Conservation (phyloP, 768 basidiomycete species). For the Boletellus emodensis region DNA sequence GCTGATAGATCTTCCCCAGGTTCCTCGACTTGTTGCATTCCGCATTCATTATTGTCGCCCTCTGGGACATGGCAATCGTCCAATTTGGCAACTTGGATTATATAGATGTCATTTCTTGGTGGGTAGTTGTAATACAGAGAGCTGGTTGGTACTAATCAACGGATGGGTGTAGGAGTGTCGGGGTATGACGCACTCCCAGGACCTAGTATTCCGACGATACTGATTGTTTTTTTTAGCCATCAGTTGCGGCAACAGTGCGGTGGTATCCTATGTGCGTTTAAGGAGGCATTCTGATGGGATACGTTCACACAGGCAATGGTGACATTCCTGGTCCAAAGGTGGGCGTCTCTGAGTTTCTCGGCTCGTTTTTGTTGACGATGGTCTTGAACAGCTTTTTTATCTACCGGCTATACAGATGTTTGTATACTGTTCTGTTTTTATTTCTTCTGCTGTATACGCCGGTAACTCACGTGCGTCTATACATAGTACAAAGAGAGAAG, state of each 20-base stretch:
- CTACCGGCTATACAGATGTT: conserved; percentile 24
- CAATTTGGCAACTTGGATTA: conserved; percentile 14
- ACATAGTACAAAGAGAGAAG: conserved; percentile 13
- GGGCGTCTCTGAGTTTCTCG: neutral
- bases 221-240: conserved; percentile 10
- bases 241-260: conserved; percentile 21
- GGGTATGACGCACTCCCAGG: conserved; percentile 12
- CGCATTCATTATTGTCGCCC: conserved; percentile 14
- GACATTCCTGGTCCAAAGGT: conserved; percentile 25
- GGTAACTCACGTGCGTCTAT: neutral
- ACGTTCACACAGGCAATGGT: conserved; percentile 15
- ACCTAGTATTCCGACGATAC: neutral
- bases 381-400: conserved; percentile 18
- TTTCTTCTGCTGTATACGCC: neutral
- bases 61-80: conserved; percentile 24
- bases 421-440: neutral
- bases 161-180: conserved; percentile 18
- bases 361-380: neutral
- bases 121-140: neutral
- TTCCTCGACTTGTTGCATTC: conserved; percentile 25
- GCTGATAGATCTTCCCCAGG: conserved; percentile 5
- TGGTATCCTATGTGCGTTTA: neutral
- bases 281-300: neutral
- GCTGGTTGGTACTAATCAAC: neutral
- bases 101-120: conserved; percentile 22